Percentiles rank a stretch among this genome's conserved stretches.
Conservation (phyloP, 2,329 filamentous ascomycete species). For the Macrophomina phaseolina region DNA sequence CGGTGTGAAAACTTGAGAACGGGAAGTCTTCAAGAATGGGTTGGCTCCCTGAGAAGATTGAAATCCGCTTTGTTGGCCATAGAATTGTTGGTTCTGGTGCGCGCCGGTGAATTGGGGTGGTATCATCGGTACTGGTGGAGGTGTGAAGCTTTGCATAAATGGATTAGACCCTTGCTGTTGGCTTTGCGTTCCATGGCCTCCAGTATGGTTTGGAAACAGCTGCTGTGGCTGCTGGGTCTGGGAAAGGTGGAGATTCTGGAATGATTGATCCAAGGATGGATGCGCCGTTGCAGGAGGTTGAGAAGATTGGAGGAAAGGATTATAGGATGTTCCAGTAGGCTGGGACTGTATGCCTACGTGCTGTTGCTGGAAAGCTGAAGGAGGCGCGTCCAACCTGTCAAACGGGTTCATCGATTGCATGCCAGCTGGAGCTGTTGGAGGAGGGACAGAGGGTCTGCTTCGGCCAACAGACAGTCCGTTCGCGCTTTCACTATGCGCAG, state of each 20-base stretch:
- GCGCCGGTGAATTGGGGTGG: conserved; percentile 44
- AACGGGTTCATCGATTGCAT: conserved; percentile 49
- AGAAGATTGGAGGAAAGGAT: conserved; percentile 67
- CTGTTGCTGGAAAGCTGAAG: conserved; percentile 43
- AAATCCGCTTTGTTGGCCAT: conserved; percentile 37
- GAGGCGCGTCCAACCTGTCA: conserved; percentile 48
- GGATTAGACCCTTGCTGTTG: conserved; percentile 47
- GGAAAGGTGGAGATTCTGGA: conserved; percentile 75
- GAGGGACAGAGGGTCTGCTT: conserved; percentile 37
- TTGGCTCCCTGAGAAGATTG: conserved; percentile 40
- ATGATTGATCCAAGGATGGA: conserved; percentile 66
- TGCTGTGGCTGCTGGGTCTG: conserved; percentile 54
- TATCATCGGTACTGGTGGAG: conserved; percentile 49
- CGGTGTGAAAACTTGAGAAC: conserved; percentile 51
- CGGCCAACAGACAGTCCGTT: conserved; percentile 54
- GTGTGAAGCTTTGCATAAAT: conserved; percentile 48
- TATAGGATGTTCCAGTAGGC: conserved; percentile 55
- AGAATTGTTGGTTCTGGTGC: conserved; percentile 29
- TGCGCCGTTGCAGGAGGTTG: conserved; percentile 34
- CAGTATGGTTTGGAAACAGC: conserved; percentile 78
- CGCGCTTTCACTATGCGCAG: conserved; percentile 56
- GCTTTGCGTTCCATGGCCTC: conserved; percentile 58
- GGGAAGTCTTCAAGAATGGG: conserved; percentile 51
- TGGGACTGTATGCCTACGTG: conserved; percentile 35
- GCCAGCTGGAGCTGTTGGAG: conserved; percentile 26